phyloP scores from a whole-genome alignment of 2,329 filamentous ascomycete genomes.

The Metarhizium brunneum region DNA sequence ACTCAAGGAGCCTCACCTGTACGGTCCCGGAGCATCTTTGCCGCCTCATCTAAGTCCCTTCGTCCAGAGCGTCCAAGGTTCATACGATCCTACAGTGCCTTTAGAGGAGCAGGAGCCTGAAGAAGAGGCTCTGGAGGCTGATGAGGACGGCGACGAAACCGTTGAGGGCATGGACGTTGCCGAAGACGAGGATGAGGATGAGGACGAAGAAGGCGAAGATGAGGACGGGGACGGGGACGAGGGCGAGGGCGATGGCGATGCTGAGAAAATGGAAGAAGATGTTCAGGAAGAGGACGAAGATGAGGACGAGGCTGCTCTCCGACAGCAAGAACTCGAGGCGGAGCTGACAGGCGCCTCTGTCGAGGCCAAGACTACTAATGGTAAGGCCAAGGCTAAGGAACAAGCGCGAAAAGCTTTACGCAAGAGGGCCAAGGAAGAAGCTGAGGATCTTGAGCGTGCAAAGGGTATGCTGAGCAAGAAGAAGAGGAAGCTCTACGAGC shows the following conservation, averaged over 20 bases:
- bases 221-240: constrained; percentile 37
- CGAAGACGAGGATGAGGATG: constrained; percentile 38
- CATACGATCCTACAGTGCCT: constrained; percentile 82
- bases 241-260: constrained; percentile 38
- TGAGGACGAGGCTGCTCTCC: constrained; percentile 54
- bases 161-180: constrained; percentile 55
- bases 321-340: constrained; percentile 87
- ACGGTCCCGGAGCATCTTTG: constrained; percentile 79
- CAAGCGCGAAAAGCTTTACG: constrained; percentile 60
- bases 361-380: constrained; percentile 36
- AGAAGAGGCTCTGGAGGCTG: constrained; percentile 67
- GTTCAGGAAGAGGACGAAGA: constrained; percentile 24
- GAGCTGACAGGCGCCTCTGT: constrained; percentile 67
- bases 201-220: constrained; percentile 32
- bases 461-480: constrained; percentile 99
- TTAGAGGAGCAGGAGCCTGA: constrained; percentile 84
- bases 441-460: constrained; percentile 81
- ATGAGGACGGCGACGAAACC: constrained; percentile 55
- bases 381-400: constrained; percentile 53
- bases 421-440: constrained; percentile 64
- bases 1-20: constrained; percentile 76
- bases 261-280: constrained; percentile 32
- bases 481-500: constrained; percentile 95
- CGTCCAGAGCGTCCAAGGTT: constrained; percentile 76
- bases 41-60: constrained; percentile 95